These are phyloP conservation scores for Fusarium sp. DNA, from an alignment of 2,329 filamentous ascomycete genomes.

Conservation along the genomic window DNA sequence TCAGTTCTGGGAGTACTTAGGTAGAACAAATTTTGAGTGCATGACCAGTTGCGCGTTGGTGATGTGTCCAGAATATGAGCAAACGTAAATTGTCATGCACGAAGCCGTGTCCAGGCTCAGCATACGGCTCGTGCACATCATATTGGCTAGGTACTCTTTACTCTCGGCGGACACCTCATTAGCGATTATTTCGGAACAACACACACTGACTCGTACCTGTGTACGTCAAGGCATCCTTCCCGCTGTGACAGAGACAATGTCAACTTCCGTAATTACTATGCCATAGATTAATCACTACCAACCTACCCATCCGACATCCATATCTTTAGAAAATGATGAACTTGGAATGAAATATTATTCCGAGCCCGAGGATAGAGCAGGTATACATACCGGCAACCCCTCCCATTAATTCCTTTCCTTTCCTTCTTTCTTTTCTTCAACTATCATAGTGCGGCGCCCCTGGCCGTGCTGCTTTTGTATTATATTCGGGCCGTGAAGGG, in stretches of 20 bases:
- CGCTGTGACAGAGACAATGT: neutral
- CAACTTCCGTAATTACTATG: neutral
- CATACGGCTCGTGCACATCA: neutral
- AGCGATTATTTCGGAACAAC: neutral
- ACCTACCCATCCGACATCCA: neutral
- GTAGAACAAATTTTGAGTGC: neutral
- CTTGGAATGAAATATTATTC: neutral
- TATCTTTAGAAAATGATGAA: neutral
- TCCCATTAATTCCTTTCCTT: rapidly evolving
- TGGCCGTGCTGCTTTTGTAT: neutral
- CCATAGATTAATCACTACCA: neutral
- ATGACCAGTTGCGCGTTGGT: neutral
- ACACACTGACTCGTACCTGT: neutral
- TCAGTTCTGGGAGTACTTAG: neutral
- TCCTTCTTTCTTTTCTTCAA: neutral
- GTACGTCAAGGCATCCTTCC: neutral
- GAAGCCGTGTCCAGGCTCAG: neutral
- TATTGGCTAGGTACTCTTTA: neutral
- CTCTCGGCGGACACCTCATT: rapidly evolving
- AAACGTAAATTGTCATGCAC: neutral
- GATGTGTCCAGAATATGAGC: neutral
- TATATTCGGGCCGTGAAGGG: neutral
- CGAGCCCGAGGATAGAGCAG: neutral
- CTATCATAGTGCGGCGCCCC: neutral
- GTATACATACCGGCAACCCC: rapidly evolving